phyloP scores from a whole-genome alignment of 2,329 filamentous ascomycete species.

The Exophiala sideris region DNA sequence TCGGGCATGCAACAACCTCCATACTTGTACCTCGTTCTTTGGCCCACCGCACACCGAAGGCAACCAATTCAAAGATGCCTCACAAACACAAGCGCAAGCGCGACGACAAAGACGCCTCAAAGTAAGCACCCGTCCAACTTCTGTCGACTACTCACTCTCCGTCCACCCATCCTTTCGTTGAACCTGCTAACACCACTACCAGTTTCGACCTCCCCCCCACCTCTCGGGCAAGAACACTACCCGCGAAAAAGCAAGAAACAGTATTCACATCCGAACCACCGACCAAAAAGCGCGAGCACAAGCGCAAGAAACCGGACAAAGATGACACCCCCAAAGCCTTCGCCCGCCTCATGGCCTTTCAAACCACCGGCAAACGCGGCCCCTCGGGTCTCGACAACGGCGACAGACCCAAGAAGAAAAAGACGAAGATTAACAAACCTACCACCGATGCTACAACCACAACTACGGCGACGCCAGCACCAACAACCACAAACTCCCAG shows the following conservation, averaged over 20 bases:
- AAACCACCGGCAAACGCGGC: constrained; percentile 56
- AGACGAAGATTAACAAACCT: constrained; percentile 47
- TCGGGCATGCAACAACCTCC: neutral
- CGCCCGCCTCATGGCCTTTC: constrained; percentile 74
- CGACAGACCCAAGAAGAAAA: constrained; percentile 32
- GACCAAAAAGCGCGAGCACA: constrained; percentile 34
- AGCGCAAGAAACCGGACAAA: constrained; percentile 36
- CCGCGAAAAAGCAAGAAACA: constrained; percentile 37
- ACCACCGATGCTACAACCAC: constrained; percentile 12
- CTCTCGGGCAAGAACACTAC: constrained; percentile 56
- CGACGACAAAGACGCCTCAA: constrained; percentile 51
- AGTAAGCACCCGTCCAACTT: constrained; percentile 5
- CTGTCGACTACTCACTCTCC: constrained; percentile 40
- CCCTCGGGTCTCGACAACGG: constrained; percentile 71
- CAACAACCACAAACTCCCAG: constrained; percentile 22
- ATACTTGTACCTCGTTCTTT: neutral
- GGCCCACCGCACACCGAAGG: neutral
- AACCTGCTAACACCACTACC: constrained; percentile 28
- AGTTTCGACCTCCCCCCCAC: constrained; percentile 60
- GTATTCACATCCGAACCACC: constrained; percentile 33
- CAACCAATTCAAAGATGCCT: constrained; percentile 57
- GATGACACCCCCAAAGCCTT: constrained; percentile 91
- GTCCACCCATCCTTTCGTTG: neutral
- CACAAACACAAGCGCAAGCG: constrained; percentile 74
- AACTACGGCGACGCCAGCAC: constrained; percentile 23